A percentile compares a stretch with the other conserved stretches of the same genome.
Conservation (phyloP, 1,284 basidiomycete genomes). For the Cutaneotrichosporon cavernicola region DNA sequence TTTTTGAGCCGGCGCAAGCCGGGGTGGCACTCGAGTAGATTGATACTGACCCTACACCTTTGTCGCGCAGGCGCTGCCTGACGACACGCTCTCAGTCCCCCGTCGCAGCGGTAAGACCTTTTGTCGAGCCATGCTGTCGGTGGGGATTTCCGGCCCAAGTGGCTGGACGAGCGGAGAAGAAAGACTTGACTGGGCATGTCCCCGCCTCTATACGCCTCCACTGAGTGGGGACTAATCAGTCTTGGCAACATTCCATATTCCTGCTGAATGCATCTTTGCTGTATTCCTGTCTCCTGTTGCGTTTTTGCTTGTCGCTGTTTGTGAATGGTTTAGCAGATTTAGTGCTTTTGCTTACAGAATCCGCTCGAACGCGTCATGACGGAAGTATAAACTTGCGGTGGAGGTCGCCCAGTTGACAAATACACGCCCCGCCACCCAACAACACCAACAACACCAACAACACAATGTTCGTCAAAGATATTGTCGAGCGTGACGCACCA, state of each 20-base stretch:
- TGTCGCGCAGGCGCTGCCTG: not conserved
- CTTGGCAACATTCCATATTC: slow-evolving; percentile 34
- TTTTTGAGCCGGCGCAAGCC: not conserved
- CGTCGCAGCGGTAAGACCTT: slow-evolving; percentile 38
- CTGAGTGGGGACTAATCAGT: slow-evolving; percentile 47
- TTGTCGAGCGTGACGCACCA: slow-evolving; percentile 32
- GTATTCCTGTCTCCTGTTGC: not conserved
- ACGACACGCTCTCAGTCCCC: slow-evolving; percentile 40
- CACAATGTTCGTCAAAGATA: slow-evolving; percentile 37
- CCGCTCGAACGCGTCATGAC: slow-evolving; percentile 3
- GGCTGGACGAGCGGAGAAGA: slow-evolving; percentile 34
- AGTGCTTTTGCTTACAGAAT: not conserved
- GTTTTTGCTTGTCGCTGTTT: not conserved
- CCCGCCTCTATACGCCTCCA: slow-evolving; percentile 35
- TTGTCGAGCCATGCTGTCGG: slow-evolving; percentile 35
- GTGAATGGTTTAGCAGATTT: not conserved
- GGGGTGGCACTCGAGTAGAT: not conserved
- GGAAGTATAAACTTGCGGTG: slow-evolving; percentile 9
- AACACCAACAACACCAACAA: not conserved
- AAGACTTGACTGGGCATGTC: slow-evolving; percentile 46
- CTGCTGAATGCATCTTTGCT: slow-evolving; percentile 7
- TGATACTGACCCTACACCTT: not conserved
- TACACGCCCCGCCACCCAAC: no score
- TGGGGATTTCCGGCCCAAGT: slow-evolving; percentile 26
- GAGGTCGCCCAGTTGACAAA: slow-evolving; percentile 9